Base-by-base conservation (phyloP, 371 early-diverging fungal species). In the Mortierella sp. region DNA sequence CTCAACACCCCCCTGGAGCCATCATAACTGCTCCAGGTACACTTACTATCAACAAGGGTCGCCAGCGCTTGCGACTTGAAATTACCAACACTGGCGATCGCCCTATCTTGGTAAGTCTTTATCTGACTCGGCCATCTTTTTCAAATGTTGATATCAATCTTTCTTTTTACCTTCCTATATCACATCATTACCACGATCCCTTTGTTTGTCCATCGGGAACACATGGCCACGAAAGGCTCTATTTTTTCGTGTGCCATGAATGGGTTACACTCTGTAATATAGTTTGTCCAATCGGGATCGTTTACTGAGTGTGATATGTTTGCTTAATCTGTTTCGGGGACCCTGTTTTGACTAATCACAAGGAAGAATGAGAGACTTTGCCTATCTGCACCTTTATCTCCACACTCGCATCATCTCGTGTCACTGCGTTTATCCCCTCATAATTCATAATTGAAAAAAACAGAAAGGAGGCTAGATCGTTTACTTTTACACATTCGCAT, bases 71-170 rank as follows among this genome's bases (percentile, higher is more conserved):
- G 28, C 74, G 88, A 2, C 63, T 98, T 9, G 88, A 87, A 6
- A 96, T 98, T 14, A 93, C 92, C 30, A 98, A 98, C 84, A 90
- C 90, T 39, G 98, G 98, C 3, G 97, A 97, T 78, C 87, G 97
- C 28, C 96, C 98, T 3, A 91, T 98, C 66, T 94, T 96, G 87
- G 92, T 90, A 64, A 49, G 80, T 69, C 16, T 24, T 39, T 0
- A 39, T 61, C 51, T 61, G 4, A 26, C 39, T 2, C 10, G 43
- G 10, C 43, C 5, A 12, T 43, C 14, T 14, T 43, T 43, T 43
- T 43, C 8, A 2, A 14, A 43, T 43, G 16, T 43, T 43, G 43
- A 43, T 43, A 43, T 43, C 43, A 43, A 14, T 11, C 9, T 43
- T 43, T 11, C 5, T 11, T 16, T 43, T 2, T 43, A n/a, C n/a